Base-by-base conservation (phyloP, 2,329 filamentous ascomycete species). In the Fusarium chaquense region DNA sequence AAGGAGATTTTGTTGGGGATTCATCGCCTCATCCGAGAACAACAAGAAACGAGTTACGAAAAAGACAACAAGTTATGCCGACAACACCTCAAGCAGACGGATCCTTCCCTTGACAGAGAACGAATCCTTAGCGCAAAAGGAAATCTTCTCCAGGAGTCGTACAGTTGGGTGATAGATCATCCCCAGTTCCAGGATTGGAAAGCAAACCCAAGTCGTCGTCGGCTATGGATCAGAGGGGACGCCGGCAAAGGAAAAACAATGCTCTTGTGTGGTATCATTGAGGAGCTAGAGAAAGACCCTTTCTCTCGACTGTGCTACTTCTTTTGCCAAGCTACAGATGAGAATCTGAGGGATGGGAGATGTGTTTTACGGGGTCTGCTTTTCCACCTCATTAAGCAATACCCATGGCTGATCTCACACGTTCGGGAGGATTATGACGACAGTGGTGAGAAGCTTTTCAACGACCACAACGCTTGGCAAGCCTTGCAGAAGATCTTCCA, bases 191-290 rank as follows among this genome's bases (percentile, higher is more conserved):
- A 20, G 28, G 12, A 11, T 12, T 46, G 26, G 44, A 6, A 6
- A 2, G 20, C 2, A 0, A 28, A 5, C 2, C 6, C n/a, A 1
- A 1, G 7, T 3, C 13, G 15, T 0, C 44, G 3, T 16, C 15
- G 26, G 0, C 12, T 46, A 1, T 46, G 44, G 44, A 5, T 46
- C 5, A 46, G 28, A 20, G 44, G 44, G 0, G 44, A 46, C 0
- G 18, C 44, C 0, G 44, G 44, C 2, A 46, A 46, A 20, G 44
- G 44, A 1, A 46, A 46, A 1, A 46, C 44, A 1, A 46, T 46
- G 44, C 44, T 46, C 2, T 5, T 46, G 0, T 46, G 44, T 16
- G 44, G 44, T 2, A 46, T 46, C n/a, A 46, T 46, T 7, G 4
- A 46, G 1, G 5, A 46, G 10, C 0, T 46, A 1, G n/a, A 46